A percentile compares a stretch with the other conserved stretches of the same genome.
Conservation (phyloP, 768 basidiomycete genomes). For the Pleurotus eryngii region DNA sequence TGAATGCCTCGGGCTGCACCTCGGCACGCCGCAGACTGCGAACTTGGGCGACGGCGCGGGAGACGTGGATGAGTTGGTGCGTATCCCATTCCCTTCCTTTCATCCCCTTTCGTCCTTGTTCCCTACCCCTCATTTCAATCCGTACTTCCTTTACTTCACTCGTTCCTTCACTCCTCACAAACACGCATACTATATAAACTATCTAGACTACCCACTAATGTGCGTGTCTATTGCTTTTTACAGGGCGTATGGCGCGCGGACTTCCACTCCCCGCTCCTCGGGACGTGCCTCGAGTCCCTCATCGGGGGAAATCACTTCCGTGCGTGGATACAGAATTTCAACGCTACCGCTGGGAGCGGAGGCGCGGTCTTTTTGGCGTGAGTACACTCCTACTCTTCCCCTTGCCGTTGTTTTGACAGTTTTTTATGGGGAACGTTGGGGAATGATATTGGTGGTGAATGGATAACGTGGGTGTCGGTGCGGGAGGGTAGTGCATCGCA, state of each 20-base stretch:
- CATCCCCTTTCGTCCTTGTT: not conserved
- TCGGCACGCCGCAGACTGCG: slow-evolving; percentile 63
- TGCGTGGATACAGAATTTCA: slow-evolving; percentile 45
- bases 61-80: slow-evolving; percentile 45
- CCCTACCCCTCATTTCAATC: too few relatives aligned
- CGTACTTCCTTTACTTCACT: too few relatives aligned
- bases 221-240: too few relatives aligned
- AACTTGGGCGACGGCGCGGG: slow-evolving; percentile 82
- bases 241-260: slow-evolving; percentile 69
- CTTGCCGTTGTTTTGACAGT: not conserved
- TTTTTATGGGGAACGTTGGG: too few relatives aligned
- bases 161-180: too few relatives aligned
- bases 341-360: slow-evolving; percentile 42
- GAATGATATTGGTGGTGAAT: too few relatives aligned
- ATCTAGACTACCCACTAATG: too few relatives aligned
- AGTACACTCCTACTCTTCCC: slow-evolving; percentile 12
- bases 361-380: slow-evolving; percentile 62
- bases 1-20: slow-evolving; percentile 74
- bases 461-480: too few relatives aligned
- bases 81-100: slow-evolving; percentile 13
- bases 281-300: slow-evolving; percentile 77
- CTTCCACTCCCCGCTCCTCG: slow-evolving; percentile 56
- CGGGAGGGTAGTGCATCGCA: slow-evolving; percentile 36
- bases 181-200: too few relatives aligned
- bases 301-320: slow-evolving; percentile 79